phyloP scores from a whole-genome alignment of 257 asterid species.

The Solanum pinnatisectum region DNA sequence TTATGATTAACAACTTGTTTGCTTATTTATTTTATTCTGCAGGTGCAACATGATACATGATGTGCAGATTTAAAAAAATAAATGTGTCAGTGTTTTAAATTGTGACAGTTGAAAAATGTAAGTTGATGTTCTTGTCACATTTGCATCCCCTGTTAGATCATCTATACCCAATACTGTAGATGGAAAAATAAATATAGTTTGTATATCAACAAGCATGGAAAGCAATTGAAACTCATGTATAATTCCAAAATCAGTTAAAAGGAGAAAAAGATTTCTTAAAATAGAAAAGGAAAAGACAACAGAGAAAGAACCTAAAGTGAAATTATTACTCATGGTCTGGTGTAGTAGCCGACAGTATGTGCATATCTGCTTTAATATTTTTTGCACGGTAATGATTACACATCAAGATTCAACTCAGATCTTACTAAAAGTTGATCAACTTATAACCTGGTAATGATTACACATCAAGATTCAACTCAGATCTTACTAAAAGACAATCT shows the following conservation, averaged over 20 bases:
- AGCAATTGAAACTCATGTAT: neutral
- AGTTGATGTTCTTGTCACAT: neutral
- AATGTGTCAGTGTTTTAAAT: neutral
- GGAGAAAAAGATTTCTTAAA: neutral
- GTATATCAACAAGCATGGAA: neutral
- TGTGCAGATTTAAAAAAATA: neutral
- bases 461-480: neutral
- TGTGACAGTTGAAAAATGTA: neutral
- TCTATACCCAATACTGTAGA: neutral
- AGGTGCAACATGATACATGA: neutral
- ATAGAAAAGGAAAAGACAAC: neutral
- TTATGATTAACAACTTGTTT: neutral
- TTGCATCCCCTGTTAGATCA: neutral
- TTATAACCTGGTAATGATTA: neutral
- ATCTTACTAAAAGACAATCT: neutral
- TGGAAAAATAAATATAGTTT: neutral
- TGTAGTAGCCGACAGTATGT: neutral
- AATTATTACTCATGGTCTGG: neutral
- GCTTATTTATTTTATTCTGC: neutral
- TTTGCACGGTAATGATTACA: neutral
- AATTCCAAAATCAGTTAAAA: neutral
- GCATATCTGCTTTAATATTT: neutral
- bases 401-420: neutral
- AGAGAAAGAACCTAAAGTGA: neutral
- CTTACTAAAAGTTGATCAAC: neutral